Base-by-base conservation (phyloP, 2,329 filamentous ascomycete genomes). In the Leptographium procerum region DNA sequence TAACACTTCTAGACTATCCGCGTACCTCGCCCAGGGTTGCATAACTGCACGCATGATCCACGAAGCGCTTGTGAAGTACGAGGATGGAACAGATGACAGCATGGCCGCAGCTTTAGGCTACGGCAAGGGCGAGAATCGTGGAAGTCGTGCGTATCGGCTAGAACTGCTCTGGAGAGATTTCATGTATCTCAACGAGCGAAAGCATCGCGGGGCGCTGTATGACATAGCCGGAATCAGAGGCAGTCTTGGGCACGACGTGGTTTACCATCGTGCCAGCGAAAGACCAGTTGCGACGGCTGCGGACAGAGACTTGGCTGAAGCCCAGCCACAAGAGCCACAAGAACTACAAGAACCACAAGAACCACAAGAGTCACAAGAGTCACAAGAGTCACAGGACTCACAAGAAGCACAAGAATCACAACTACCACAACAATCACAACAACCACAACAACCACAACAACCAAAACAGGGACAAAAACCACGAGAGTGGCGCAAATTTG, bases 81-180 rank as follows among this genome's bases (percentile, higher is more conserved):
- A 92, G 70, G 78, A 89, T 48, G 88, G 86, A 1, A 71, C 68
- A 0, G 70, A 77, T 0, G 60, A 69, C 0, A 59, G 64, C 1
- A 75, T 75, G 52, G 65, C 74, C 31, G 65, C 70, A 0, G 74
- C 74, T 0, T 60, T 71, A 1, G 86, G 86, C 0, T 91, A 84
- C 59, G 86, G 83, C 0, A 70, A 83, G 55, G 88, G 88, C 0
- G 85, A 91, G 68, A 91, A 86, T 56, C 80, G 82, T 33, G 87
- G 88, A 0, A 90, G 86, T 0, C 79, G 79, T 36, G 80, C 77
- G 0, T 78, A 92, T 1, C 81, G 88, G 0, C 85, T 88, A 58
- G 87, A 92, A 66, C 74, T 94, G 0, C 70, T 92, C 0, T 90
- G 86, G 88, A 75, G 88, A 47, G 89, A 92, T 65, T 92, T 91